Evolutionary conservation across 257 asterid genomes (phyloP), one percentile per base, ranked within the genome.

Genomic region (Anisodus tanguticus): DNA sequence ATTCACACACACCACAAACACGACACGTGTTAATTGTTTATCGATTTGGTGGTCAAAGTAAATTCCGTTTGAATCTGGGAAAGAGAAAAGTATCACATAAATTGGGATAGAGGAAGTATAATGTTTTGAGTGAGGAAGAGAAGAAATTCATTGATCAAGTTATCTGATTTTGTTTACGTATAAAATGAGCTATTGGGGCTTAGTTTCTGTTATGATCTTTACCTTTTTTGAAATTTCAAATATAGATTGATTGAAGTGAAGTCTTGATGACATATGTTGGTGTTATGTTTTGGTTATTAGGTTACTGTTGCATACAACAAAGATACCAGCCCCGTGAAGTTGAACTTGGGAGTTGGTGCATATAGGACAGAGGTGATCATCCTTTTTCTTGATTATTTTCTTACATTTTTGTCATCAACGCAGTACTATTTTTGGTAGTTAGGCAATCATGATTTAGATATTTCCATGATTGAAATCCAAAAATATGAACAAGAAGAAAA

Each of bases 331-430:
- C 97, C 97, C 0, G 88, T 89, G 88, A 96, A 94, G 91, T 84
- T 96, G 93, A 96, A 96, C 85, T 88, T 96, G 90, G 99, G 99
- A 49, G 99, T 96, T 79, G 99, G 99, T 51, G 99, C 99, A n/a
- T 96, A 96, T 85, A 92, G 99, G 83, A 95, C 99, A 16, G 99
- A 94, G 99, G 99, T 94, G 72, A 88, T 79, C 79, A 53, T 71
- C 78, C 72, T 8, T 6, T 82, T 41, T 15, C 26, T 57, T 22
- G 78, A 7, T 8, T 5, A 37, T 13, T 43, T 10, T 59, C 31
- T 35, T 17, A 41, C 4, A 39, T 4, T 43, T n/a, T 58, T 81
- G 2, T 60, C 13, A 8, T 81, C 10, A n/a, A 43, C 43, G 55
- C 19, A 4, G 54, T 60, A 15, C 57, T 80, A 51, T 80, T 59